Percentiles rank a stretch among this genome's conserved stretches.
phyloP scores from a whole-genome alignment of 176 grass and related monocot species.

The Musa itinerans region DNA sequence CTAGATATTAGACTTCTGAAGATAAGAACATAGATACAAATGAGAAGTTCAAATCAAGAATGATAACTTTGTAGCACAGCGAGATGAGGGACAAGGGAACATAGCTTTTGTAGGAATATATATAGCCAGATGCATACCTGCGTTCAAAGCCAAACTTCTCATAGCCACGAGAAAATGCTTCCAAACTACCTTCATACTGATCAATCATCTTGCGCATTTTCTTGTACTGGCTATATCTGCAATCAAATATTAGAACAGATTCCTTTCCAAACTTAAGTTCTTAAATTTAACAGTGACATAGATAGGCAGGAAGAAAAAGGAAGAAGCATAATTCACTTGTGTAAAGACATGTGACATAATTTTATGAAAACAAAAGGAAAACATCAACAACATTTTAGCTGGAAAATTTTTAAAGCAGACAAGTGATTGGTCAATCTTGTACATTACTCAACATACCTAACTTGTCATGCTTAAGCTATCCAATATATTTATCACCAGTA shows the following conservation, averaged over 20 bases:
- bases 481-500: background rate
- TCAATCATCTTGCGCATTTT: conserved; percentile 70
- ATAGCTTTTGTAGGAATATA: background rate
- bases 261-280: conserved; percentile 13
- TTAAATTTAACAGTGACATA: background rate
- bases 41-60: background rate
- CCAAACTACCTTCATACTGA: conserved; percentile 73
- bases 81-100: background rate
- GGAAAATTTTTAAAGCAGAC: background rate
- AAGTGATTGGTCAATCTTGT: too few species aligned
- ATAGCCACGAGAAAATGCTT: conserved; percentile 75
- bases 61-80: background rate
- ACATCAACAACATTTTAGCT: background rate
- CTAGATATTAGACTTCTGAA: background rate
- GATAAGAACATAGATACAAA: background rate
- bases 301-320: background rate
- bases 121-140: conserved; percentile 36
- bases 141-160: conserved; percentile 82
- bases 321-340: background rate
- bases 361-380: background rate
- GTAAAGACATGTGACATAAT: background rate
- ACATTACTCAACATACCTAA: background rate
- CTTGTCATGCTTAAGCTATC: background rate
- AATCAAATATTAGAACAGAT: conserved; percentile 20
- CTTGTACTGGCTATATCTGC: conserved; percentile 72